Percentiles rank a stretch among this genome's conserved stretches.
phyloP scores from a whole-genome alignment of 2,329 filamentous ascomycete genomes.

The Colletotrichum sp. region DNA sequence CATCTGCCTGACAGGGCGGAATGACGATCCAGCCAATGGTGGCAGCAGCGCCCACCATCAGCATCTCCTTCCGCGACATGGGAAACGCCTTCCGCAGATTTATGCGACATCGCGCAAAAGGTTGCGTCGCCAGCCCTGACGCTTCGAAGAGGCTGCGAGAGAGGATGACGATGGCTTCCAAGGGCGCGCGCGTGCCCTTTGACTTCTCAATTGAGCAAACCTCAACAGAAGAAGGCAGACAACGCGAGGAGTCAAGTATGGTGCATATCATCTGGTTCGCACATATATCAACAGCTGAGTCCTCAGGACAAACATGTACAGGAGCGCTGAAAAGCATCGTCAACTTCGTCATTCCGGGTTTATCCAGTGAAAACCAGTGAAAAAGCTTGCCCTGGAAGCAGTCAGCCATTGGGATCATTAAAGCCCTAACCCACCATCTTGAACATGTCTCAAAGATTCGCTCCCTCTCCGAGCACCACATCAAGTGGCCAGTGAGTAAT shows the following conservation, averaged over 20 bases:
- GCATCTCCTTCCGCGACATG: not conserved
- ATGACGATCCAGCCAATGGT: not conserved
- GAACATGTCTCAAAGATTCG: slow-evolving; percentile 4
- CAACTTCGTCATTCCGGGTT: not conserved
- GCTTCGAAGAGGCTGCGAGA: not conserved
- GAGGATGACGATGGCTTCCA: not conserved
- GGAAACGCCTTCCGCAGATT: not conserved
- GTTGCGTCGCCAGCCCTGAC: not conserved
- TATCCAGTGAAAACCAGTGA: not conserved
- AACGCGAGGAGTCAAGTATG: not conserved
- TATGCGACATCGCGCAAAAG: not conserved
- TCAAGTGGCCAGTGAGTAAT: not conserved
- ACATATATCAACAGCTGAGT: not conserved
- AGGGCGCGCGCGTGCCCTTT: slow-evolving; percentile 12
- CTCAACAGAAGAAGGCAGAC: not conserved
- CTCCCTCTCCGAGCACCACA: not conserved
- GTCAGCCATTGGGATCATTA: not conserved
- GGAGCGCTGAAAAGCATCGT: not conserved
- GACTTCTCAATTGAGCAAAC: not conserved
- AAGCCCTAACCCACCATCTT: not conserved
- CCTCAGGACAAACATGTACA: not conserved
- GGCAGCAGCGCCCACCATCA: not conserved
- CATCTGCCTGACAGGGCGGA: not conserved
- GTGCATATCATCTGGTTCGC: not conserved
- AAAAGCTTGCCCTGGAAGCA: not conserved